phyloP scores from a whole-genome alignment of 2,329 filamentous ascomycete species.

The Xylaria sp. region DNA sequence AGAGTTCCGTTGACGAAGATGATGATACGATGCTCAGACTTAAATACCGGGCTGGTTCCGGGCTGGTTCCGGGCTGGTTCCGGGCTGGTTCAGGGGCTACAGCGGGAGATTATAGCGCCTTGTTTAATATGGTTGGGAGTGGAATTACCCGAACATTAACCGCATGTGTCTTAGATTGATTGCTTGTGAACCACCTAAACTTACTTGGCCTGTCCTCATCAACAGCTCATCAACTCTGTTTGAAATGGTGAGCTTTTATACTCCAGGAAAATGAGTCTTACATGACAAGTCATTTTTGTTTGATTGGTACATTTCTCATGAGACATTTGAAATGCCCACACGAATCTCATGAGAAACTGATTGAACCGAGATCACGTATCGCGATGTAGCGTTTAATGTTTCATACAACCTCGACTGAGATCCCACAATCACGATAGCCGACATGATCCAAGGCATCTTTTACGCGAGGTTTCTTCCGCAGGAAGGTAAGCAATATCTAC shows the following conservation, averaged over 20 bases:
- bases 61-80: slow-evolving; percentile 21
- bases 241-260: neutral
- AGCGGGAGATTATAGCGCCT: slow-evolving; percentile 29
- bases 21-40: slow-evolving; percentile 15
- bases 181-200: neutral
- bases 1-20: neutral
- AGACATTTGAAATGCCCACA: neutral
- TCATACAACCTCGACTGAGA: slow-evolving; percentile 6
- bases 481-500: slow-evolving; percentile 58
- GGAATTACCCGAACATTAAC: neutral
- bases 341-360: neutral
- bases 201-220: neutral
- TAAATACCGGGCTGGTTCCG: slow-evolving; percentile 13
- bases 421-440: slow-evolving; percentile 30
- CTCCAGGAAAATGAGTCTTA: neutral
- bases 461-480: slow-evolving; percentile 75
- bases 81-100: slow-evolving; percentile 17
- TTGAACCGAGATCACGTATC: neutral
- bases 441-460: slow-evolving; percentile 76
- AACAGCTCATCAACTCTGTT: neutral
- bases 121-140: neutral
- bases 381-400: slow-evolving; percentile 18
- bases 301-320: neutral
- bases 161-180: neutral
- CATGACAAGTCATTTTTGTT: neutral